Percentiles rank a stretch among this genome's conserved stretches.
These are phyloP conservation scores for Rhizophagus prolifer DNA, from an alignment of 192 early-diverging fungal genomes.

Conservation along the genomic window DNA sequence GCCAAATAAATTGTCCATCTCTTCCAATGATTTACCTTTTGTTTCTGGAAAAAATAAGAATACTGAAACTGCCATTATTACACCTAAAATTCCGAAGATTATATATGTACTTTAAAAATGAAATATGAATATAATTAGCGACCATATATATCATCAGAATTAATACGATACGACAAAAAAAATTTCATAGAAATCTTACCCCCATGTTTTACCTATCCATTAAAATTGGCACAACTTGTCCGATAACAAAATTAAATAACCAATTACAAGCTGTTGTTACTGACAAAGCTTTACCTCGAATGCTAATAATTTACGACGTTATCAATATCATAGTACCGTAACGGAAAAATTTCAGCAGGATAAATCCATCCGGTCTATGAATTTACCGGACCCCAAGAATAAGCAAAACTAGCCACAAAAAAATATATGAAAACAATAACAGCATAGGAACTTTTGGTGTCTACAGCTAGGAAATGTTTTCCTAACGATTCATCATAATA, in stretches of 20 bases:
- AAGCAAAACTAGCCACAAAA: slow-evolving; percentile 82
- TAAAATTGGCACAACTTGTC: slow-evolving; percentile 69
- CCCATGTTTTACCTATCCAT: slow-evolving; percentile 44
- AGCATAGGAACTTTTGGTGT: slow-evolving; percentile 39
- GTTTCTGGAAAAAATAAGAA: slow-evolving; percentile 81
- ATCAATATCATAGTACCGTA: slow-evolving; percentile 37
- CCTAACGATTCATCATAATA: slow-evolving; percentile 32
- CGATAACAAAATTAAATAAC: slow-evolving; percentile 82
- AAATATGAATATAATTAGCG: slow-evolving; percentile 5
- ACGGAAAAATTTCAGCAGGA: slow-evolving; percentile 89
- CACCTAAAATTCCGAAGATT: slow-evolving; percentile 69
- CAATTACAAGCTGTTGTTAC: slow-evolving; percentile 89
- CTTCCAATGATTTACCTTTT: slow-evolving; percentile 80
- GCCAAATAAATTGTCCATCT: slow-evolving; percentile 80
- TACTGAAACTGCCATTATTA: slow-evolving; percentile 56
- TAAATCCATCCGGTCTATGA: slow-evolving; percentile 75
- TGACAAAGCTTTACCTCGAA: slow-evolving; percentile 84
- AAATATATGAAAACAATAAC: slow-evolving; percentile 75
- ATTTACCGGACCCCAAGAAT: slow-evolving; percentile 87
- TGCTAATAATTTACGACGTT: slow-evolving; percentile 29
- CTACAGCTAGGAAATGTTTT: slow-evolving; percentile 30
- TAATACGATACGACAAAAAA: neutral
- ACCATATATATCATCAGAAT: too few relatives aligned
- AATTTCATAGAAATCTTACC: neutral
- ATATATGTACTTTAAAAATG: slow-evolving; percentile 63